These are phyloP conservation scores for Globisporangium ultimum DNA, from an alignment of 352 stramenopile genomes.

Conservation along the genomic window DNA sequence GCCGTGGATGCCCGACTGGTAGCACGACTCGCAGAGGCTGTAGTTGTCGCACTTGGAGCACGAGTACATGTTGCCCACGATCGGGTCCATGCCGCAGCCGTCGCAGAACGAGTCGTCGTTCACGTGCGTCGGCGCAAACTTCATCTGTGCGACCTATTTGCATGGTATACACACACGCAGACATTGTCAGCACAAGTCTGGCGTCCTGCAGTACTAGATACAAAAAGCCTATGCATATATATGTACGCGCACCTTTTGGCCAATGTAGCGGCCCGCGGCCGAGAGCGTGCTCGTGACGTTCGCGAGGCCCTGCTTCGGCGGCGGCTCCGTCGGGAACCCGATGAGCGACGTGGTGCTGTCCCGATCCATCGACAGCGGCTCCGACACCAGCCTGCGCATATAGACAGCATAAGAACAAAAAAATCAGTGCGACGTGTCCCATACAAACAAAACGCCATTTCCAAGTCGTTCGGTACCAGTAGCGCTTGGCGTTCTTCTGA, in stretches of 20 bases:
- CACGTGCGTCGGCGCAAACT: constrained; percentile 65
- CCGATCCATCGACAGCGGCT: constrained; percentile 75
- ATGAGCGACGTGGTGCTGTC: constrained; percentile 79
- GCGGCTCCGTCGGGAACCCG: constrained; percentile 46
- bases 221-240: not conserved
- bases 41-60: constrained; percentile 87
- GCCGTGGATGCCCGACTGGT: constrained; percentile 80
- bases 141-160: constrained; percentile 62
- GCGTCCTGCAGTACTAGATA: not conserved
- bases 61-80: constrained; percentile 87
- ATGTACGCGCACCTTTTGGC: constrained; percentile 47
- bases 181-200: too few relatives aligned
- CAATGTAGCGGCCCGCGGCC: constrained; percentile 67
- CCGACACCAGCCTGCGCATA: constrained; percentile 64
- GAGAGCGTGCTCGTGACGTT: constrained; percentile 68
- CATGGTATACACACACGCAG: not conserved
- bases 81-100: constrained; percentile 86
- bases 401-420: not conserved
- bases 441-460: not conserved
- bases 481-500: constrained; percentile 76
- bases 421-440: not conserved
- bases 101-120: constrained; percentile 90
- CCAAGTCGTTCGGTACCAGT: constrained; percentile 33
- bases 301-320: constrained; percentile 34
- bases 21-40: constrained; percentile 78